Evolutionary conservation across 306 rosid species (phyloP).

Genomic region (Lathyrus oleraceus): DNA sequence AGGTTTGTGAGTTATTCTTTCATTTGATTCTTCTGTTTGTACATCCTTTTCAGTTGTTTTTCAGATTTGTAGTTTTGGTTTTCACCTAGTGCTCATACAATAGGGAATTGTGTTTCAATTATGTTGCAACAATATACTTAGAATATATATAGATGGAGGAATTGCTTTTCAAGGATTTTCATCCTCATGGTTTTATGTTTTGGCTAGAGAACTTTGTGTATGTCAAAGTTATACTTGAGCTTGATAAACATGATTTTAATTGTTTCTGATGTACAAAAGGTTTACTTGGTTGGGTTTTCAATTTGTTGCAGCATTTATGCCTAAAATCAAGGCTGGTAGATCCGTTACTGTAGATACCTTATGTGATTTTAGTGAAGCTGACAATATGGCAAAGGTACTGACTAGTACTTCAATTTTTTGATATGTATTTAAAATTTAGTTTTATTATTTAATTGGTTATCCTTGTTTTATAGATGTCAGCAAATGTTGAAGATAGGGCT

Average conservation of each 20-base stretch:
- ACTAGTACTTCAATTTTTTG: slow-evolving; percentile 3
- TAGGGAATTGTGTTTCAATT: slow-evolving; percentile 21
- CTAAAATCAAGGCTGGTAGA: slow-evolving; percentile 81
- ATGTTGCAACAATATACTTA: background rate
- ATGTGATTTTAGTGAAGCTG: slow-evolving; percentile 80
- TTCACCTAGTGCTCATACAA: background rate
- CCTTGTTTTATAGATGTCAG: slow-evolving; percentile 50
- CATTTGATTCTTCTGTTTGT: background rate
- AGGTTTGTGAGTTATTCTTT: background rate
- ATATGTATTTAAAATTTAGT: background rate
- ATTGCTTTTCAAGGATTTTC: background rate
- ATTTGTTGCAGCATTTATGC: slow-evolving; percentile 79
- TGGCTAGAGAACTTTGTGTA: background rate
- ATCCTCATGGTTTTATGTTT: background rate
- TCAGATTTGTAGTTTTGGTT: background rate
- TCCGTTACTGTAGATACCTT: slow-evolving; percentile 67
- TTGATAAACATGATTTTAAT: background rate
- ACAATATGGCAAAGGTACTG: slow-evolving; percentile 60
- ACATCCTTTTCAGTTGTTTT: slow-evolving; percentile 1
- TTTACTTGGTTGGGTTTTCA: slow-evolving; percentile 18
- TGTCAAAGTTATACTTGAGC: background rate
- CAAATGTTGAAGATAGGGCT: slow-evolving; percentile 36
- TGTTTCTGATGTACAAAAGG: background rate
- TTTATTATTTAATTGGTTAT: slow-evolving; percentile 20
- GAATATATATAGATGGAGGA: background rate